Percentiles rank a stretch among this genome's conserved stretches.
Conservation (phyloP, 495 filamentous ascomycete species). For the Penicilliopsis zonata region DNA sequence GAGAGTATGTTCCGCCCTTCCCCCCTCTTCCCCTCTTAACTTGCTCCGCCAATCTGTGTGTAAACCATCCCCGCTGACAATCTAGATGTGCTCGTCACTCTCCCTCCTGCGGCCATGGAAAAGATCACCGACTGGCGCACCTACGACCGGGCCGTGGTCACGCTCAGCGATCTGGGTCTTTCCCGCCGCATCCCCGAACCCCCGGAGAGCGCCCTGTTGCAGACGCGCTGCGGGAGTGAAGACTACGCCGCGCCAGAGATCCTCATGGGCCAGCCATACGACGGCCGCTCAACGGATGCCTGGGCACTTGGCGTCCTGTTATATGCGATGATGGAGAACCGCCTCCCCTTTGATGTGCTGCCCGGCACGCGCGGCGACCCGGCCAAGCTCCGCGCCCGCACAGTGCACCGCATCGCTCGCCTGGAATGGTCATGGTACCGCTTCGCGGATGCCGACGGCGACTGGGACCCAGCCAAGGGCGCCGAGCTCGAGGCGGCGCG, state of each 20-base stretch:
- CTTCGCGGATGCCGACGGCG: constrained; percentile 64
- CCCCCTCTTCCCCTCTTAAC: not conserved
- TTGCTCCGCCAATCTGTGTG: constrained; percentile 4
- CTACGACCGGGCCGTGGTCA: constrained; percentile 70
- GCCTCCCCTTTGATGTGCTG: constrained; percentile 81
- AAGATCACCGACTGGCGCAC: constrained; percentile 48
- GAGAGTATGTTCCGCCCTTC: constrained; percentile 59
- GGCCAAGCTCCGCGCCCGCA: constrained; percentile 56
- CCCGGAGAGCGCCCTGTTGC: constrained; percentile 58
- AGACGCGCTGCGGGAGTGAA: constrained; percentile 86
- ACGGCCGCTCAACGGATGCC: constrained; percentile 83
- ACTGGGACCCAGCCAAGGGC: constrained; percentile 49
- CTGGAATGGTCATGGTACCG: constrained; percentile 91
- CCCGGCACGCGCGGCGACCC: constrained; percentile 61
- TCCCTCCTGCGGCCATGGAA: constrained; percentile 44
- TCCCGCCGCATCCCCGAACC: constrained; percentile 66
- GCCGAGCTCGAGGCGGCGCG: constrained; percentile 59
- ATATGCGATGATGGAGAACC: constrained; percentile 85
- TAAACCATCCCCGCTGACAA: constrained; percentile 15
- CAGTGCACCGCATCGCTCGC: constrained; percentile 85
- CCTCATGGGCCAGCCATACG: constrained; percentile 88
- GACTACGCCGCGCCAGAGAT: constrained; percentile 97
- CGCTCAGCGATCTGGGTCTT: constrained; percentile 87
- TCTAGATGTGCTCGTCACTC: constrained; percentile 88
- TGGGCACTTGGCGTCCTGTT: constrained; percentile 92